phyloP scores from a whole-genome alignment of 768 basidiomycete genomes.

The Russula olivacea region DNA sequence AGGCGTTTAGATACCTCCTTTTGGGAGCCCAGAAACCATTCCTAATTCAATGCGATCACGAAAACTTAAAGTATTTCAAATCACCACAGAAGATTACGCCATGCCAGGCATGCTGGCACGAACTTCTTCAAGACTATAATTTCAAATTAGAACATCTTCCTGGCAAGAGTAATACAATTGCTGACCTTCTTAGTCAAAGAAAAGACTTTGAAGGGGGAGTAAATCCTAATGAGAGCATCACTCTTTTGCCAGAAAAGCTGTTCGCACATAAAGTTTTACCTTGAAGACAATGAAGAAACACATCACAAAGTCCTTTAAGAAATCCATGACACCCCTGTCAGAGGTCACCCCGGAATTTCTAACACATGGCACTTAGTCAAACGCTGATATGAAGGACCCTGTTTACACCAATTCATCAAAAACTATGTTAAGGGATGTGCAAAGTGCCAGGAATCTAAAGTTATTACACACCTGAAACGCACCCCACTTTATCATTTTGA shows the following conservation, averaged over 20 bases:
- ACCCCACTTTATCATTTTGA: not conserved
- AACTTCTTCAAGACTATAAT: not conserved
- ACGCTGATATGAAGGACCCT: not conserved
- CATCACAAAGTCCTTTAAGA: not conserved
- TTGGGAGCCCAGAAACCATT: not conserved
- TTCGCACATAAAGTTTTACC: too few species aligned
- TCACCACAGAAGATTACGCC: not conserved
- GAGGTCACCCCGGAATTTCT: not conserved
- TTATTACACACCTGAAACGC: too few species aligned
- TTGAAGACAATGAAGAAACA: not conserved
- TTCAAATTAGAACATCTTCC: not conserved
- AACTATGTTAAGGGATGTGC: not conserved
- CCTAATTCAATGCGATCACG: not conserved
- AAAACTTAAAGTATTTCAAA: not conserved
- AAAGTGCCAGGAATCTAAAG: not conserved
- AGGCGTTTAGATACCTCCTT: too few species aligned
- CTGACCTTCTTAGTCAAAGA: too few species aligned
- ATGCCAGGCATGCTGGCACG: not conserved
- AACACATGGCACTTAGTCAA: not conserved
- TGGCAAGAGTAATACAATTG: too few species aligned
- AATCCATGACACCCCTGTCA: not conserved
- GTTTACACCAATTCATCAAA: not conserved
- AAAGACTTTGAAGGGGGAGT: too few species aligned
- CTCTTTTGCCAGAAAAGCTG: too few species aligned
- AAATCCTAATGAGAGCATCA: too few species aligned